Percentiles rank a stretch among this genome's conserved stretches.
phyloP scores from a whole-genome alignment of 2,329 filamentous ascomycete genomes.

The Helotiales sp. region DNA sequence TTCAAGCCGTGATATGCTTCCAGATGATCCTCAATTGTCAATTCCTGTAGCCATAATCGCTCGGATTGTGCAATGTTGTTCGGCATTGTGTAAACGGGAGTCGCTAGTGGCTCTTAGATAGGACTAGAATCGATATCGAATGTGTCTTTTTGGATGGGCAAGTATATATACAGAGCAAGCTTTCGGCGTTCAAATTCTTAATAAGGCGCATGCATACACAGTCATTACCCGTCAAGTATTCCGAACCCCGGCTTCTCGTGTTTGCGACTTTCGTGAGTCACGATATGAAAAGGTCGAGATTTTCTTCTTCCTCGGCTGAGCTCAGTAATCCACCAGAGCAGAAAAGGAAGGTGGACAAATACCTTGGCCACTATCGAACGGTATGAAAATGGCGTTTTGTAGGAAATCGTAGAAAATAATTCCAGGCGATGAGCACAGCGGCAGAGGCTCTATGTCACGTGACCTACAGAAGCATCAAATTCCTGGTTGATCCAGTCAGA shows the following conservation, averaged over 20 bases:
- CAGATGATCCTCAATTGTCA: constrained; percentile 32
- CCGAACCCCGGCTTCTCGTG: background rate
- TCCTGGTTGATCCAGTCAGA: background rate
- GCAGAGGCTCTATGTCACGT: background rate
- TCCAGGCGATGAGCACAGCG: background rate
- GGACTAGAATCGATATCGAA: background rate
- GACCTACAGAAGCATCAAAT: background rate
- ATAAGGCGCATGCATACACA: background rate
- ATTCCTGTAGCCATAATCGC: constrained; percentile 30
- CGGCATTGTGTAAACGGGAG: constrained; percentile 8
- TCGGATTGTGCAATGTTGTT: constrained; percentile 32
- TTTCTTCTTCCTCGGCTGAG: constrained; percentile 3
- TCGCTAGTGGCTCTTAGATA: background rate
- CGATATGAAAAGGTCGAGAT: background rate
- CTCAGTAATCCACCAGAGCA: background rate
- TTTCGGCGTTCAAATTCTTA: background rate
- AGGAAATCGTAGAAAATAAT: background rate
- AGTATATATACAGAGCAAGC: background rate
- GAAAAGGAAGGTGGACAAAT: background rate
- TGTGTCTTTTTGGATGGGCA: background rate
- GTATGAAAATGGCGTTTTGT: background rate
- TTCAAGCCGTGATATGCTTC: constrained; percentile 28
- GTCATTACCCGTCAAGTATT: background rate
- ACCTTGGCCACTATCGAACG: background rate
- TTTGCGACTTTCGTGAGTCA: constrained; percentile 1